Base-by-base conservation (phyloP, 345 rosid species). In the Rhodamnia argentea region DNA sequence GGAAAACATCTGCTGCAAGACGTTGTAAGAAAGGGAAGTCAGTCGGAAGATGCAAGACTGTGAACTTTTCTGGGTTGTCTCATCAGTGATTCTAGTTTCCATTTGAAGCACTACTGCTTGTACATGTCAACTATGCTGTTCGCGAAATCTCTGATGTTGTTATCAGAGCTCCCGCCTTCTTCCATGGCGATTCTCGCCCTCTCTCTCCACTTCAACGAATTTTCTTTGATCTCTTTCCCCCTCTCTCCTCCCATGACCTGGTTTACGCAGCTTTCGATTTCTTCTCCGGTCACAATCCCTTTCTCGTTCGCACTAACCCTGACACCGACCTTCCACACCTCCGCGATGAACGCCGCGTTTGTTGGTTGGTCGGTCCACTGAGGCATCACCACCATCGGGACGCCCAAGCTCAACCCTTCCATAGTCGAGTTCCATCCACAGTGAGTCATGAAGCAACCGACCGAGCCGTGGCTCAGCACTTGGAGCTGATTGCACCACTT, bases 291-390 rank as follows among this genome's bases (percentile, higher is more conserved):
- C 42, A 90, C 89, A 40, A 89, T 57, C 26, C 92, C 91, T 22
- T 90, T 87, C 37, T 82, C 90, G 58, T 92, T 88, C 5, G 54
- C 58, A 87, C 52, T 88, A 26, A 85, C 93, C 78, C 92, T 88
- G 10, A 91, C 74, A 52, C 95, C 95, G 16, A 90, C 89, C 87
- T 90, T 83, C 97, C 94, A 94, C 58, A 94, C 95, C 87, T 92
- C 93, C 13, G 76, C 87, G 55, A 93, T 85, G 75, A 90, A 90
- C 85, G 91, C 91, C 0, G 93, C 90, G 52, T 83, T 85, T 3
- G 87, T 87, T 1, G 87, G 83, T 16, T 87, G 88, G 40, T 89
- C 88, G 2, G 59, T 84, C 88, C 88, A 84, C n/a, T 86, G 87
- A 15, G 91, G 86, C 89, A 89, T 86, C n/a, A 82, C 89, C 84